A percentile compares a stretch with the other conserved stretches of the same genome.
phyloP scores from a whole-genome alignment of 345 rosid species.

The Physaria fendleri region DNA sequence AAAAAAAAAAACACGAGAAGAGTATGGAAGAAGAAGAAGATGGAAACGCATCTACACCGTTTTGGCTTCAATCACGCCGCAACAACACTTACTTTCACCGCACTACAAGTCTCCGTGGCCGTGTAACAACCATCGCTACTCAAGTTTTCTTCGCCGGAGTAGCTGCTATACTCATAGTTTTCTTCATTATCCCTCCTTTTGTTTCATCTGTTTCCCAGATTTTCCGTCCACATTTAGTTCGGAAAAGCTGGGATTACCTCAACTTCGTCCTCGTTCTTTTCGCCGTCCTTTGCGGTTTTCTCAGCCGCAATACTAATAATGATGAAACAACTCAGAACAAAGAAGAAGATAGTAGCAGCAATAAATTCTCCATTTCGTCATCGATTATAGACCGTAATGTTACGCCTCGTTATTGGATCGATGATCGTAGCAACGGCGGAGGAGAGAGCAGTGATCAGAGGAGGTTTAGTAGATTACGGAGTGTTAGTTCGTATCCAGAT shows the following conservation, averaged over 20 bases:
- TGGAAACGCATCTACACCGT: constrained; percentile 50
- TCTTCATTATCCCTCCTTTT: constrained; percentile 47
- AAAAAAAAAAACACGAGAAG: too few relatives aligned
- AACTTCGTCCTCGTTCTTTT: constrained; percentile 66
- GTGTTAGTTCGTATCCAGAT: constrained; percentile 78
- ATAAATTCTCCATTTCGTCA: constrained; percentile 22
- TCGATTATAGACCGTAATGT: constrained; percentile 24
- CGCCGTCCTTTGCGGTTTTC: constrained; percentile 73
- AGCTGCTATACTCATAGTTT: constrained; percentile 36
- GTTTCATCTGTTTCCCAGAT: constrained; percentile 47
- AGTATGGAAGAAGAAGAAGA: constrained; percentile 53
- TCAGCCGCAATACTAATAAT: constrained; percentile 37
- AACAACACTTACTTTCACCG: constrained; percentile 31
- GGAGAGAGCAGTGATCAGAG: constrained; percentile 29
- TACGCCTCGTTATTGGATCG: constrained; percentile 42
- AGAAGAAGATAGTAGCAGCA: background rate
- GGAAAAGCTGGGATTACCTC: constrained; percentile 70
- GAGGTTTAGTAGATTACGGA: constrained; percentile 42
- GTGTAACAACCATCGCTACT: constrained; percentile 22
- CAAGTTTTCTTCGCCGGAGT: constrained; percentile 41
- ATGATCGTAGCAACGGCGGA: constrained; percentile 26
- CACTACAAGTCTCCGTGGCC: constrained; percentile 16
- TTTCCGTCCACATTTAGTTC: constrained; percentile 52
- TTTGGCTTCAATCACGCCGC: constrained; percentile 56
- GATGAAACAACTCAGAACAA: constrained; percentile 18